Base-by-base conservation (phyloP, 192 early-diverging fungal species). In the Coemansia sp. region DNA sequence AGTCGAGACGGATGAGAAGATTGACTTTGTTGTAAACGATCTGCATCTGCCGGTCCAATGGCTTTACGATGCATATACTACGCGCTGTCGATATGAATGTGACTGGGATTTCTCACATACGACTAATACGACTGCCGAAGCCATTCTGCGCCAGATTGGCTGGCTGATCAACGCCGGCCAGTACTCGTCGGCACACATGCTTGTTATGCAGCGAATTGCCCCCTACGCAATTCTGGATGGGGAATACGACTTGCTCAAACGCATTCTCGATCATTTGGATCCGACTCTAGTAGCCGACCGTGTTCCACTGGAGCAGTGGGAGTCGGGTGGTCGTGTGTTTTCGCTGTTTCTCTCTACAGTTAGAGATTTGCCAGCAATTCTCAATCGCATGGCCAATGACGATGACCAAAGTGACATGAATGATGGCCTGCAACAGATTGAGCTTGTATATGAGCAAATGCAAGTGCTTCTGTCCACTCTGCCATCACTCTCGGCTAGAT, bases 41-140 rank as follows among this genome's bases (percentile, higher is more conserved):
- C 77, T 93, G 48, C 61, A 66, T 25, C 56, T 96, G 15, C 89
- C 90, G 0, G 40, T 66, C 17, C 56, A 65, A 15, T 93, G 91
- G 90, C 59, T 77, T 8, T 59, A 58, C 13, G 59, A 63, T 0
- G 61, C 64, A 0, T 65, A 69, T 44, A 82, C 81, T 0, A 74
- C 72, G 11, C 67, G 78, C 33, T 74, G 82, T 43, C 77, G 74
- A 41, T 86, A 86, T 41, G 62, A 68, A 13, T 71, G 78, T 22
- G 71, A 83, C 47, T 67, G 62, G 53, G 25, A 43, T 13, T 25
- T 53, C 14, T 73, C 77, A 50, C 64, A 21, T 27, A 15, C 23
- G 0, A 19, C 22, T 33, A 47, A 69, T 18, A 3, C 33, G 3
- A 19, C 43, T 23, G 62, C 50, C 33, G 57, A 47, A 23, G 62